Base-by-base conservation (phyloP, 2,329 filamentous ascomycete species). In the Apiospora arundinis region DNA sequence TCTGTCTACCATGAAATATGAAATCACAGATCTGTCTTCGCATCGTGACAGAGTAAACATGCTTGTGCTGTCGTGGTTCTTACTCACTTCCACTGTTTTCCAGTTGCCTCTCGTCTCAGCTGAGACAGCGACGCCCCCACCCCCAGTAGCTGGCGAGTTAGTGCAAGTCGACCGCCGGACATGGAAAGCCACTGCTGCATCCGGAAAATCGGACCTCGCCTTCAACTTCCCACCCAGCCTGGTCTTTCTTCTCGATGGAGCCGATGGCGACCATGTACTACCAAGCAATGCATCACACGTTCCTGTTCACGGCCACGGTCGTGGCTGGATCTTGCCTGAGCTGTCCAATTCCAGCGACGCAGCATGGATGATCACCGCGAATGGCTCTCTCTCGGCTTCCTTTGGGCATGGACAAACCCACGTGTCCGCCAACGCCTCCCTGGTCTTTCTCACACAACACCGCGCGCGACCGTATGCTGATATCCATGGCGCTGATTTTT, bases 391-490 rank as follows among this genome's bases (percentile, higher is more conserved):
- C 8, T 48, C 66, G 14, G 44, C 23, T 8, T 32, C 21, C 3
- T 68, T 68, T 21, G 21, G 21, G 21, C 44, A 37, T n/a, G 44
- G 44, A n/a, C 25, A 48, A 45, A 14, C 44, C 18, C 66, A 16
- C 16, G 18, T 68, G 25, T 9, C 25, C 66, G 21, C n/a, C 25
- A 45, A 68, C 25, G 66, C 66, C 16, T 32, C 66, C 25, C 21
- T 46, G 18, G 66, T 14, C 23, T 68, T 23, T 6, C 37, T 72
- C 23, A 70, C 65, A 7, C 32, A 32, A 5, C 69, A 73, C 42
- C n/a, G 25, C 21, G 44, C 70, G 7, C 72, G 72, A 1, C 72
- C 72, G 4, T 69, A 72, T 23, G 72, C 72, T 3, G 72, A 73
- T 28, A 68, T 70, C n/a, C 52, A 70, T 40, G 72, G 72, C 4